Evolutionary conservation across 2,329 filamentous ascomycete species (phyloP).

Genomic region (Atkinsonella hypoxylon): DNA sequence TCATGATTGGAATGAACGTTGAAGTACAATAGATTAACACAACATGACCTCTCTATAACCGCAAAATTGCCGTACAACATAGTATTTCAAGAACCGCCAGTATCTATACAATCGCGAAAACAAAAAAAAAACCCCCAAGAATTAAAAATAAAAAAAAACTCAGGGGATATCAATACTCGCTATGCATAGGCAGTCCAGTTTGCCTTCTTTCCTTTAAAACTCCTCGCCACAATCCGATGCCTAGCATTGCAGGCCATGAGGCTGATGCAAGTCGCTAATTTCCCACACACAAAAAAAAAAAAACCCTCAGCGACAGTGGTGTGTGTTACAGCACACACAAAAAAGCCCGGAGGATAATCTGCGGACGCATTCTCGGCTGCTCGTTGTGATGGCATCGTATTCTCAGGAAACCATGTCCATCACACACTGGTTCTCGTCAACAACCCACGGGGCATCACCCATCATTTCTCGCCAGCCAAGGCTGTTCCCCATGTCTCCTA

Average conservation of each 20-base stretch:
- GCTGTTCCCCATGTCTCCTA: conserved; percentile 7
- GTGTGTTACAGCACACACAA: neutral
- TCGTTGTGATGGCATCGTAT: neutral
- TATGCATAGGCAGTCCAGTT: conserved; percentile 1
- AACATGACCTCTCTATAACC: no score
- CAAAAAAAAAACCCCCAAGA: neutral
- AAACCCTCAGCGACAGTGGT: no score
- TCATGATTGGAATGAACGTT: no score
- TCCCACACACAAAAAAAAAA: no score
- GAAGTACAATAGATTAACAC: neutral
- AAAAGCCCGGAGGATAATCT: neutral
- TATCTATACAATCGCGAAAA: no score
- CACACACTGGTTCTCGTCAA: conserved; percentile 1
- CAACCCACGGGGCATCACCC: conserved; percentile 7
- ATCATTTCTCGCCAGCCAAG: conserved; percentile 11
- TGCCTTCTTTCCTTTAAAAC: neutral
- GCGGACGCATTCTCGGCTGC: neutral
- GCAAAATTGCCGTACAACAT: no score
- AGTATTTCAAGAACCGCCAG: no score
- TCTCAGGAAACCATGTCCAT: conserved; percentile 3
- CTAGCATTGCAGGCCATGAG: neutral
- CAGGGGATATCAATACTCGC: conserved; percentile 1
- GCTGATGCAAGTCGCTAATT: neutral
- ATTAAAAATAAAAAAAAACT: neutral
- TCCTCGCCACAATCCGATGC: neutral